phyloP scores from a whole-genome alignment of 2,329 filamentous ascomycete genomes.

The Aspergillus jensenii region DNA sequence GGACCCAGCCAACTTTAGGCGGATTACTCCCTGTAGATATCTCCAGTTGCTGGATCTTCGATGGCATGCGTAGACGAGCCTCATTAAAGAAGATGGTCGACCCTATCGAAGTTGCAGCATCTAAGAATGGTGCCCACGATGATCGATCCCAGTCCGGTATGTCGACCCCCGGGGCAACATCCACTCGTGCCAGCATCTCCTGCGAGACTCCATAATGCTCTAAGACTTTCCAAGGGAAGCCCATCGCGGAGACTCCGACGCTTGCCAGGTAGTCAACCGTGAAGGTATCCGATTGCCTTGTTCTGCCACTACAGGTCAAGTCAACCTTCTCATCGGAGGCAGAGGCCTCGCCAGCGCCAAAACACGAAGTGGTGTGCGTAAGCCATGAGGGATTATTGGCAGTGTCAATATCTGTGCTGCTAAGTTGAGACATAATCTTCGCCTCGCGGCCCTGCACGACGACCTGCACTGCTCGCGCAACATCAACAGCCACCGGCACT shows the following conservation, averaged over 20 bases:
- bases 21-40: conserved; percentile 26
- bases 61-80: conserved; percentile 39
- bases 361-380: conserved; percentile 17
- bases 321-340: not conserved
- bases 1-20: conserved; percentile 35
- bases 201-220: conserved; percentile 40
- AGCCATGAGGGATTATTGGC: conserved; percentile 11
- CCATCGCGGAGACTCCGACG: conserved; percentile 43
- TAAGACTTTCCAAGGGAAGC: conserved; percentile 43
- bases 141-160: conserved; percentile 23
- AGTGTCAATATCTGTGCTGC: conserved; percentile 2
- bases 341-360: not conserved
- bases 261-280: conserved; percentile 39
- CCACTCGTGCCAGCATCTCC: conserved; percentile 45
- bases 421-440: conserved; percentile 36
- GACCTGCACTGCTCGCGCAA: conserved; percentile 39
- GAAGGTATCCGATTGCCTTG: conserved; percentile 33
- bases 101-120: conserved; percentile 45
- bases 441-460: conserved; percentile 31
- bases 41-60: conserved; percentile 29
- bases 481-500: conserved; percentile 38
- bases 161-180: conserved; percentile 14
- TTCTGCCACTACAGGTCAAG: conserved; percentile 19
- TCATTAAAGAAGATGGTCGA: conserved; percentile 41
- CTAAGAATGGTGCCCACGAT: conserved; percentile 43